A percentile compares a stretch with the other conserved stretches of the same genome.
These are phyloP conservation scores for Xylariaceae sp. DNA, from an alignment of 2,329 filamentous ascomycete genomes.

Conservation along the genomic window DNA sequence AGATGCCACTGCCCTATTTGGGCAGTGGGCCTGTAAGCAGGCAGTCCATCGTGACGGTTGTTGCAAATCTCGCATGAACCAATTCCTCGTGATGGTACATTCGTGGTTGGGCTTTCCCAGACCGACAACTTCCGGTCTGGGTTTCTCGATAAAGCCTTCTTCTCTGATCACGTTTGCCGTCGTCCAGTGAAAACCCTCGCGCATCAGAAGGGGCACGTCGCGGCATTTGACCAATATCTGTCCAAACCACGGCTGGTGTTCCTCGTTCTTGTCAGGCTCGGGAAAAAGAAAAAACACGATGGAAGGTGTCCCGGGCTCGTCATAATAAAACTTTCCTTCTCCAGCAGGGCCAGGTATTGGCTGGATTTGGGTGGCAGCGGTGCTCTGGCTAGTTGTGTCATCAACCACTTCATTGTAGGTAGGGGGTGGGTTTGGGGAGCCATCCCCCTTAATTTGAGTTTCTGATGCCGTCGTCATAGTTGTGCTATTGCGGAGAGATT, in stretches of 20 bases:
- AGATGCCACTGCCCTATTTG: not conserved
- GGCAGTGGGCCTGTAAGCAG: conserved; percentile 5
- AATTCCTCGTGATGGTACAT: conserved; percentile 3
- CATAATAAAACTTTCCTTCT: conserved; percentile 4
- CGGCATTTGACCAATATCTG: conserved; percentile 15
- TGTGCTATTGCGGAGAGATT: not conserved
- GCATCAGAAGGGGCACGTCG: conserved; percentile 21
- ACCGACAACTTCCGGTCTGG: not conserved
- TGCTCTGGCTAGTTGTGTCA: conserved; percentile 1
- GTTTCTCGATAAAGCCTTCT: conserved; percentile 10
- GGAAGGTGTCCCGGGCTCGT: not conserved
- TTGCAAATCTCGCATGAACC: conserved; percentile 18
- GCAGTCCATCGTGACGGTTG: conserved; percentile 17
- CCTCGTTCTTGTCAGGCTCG: not conserved
- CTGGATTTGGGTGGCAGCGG: conserved; percentile 3
- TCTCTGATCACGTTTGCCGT: conserved; percentile 17
- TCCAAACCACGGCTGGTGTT: conserved; percentile 8
- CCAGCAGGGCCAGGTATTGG: conserved; percentile 9
- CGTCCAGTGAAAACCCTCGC: conserved; percentile 25
- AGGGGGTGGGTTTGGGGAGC: conserved; percentile 6
- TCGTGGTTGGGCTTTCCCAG: not conserved
- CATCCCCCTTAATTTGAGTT: not conserved
- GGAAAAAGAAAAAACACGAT: not conserved
- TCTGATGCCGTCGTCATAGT: conserved; percentile 10
- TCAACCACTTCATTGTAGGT: conserved; percentile 2